Percentiles rank a stretch among this genome's conserved stretches.
These are phyloP conservation scores for Vigna nakashimae DNA, from an alignment of 306 rosid genomes.

Conservation along the genomic window DNA sequence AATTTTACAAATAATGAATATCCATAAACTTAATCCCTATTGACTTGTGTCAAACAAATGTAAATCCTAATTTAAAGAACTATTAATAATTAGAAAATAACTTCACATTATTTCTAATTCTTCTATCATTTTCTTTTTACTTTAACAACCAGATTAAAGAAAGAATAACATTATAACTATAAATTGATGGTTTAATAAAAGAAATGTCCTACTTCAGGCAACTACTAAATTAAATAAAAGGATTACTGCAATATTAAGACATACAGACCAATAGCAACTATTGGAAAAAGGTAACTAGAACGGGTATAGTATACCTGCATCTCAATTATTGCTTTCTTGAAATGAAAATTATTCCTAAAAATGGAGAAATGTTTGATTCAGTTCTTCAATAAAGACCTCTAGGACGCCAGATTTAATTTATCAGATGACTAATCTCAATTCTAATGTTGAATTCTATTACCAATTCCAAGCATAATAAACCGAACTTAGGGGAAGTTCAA, in stretches of 20 bases:
- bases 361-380: not conserved
- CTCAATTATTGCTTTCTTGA: slow-evolving; percentile 14
- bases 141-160: not conserved
- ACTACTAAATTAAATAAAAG: not conserved
- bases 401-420: slow-evolving; percentile 15
- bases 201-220: not conserved
- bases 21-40: not conserved
- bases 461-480: slow-evolving; percentile 17
- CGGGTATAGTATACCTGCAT: not conserved
- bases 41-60: not conserved
- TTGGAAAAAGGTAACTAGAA: not conserved
- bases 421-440: slow-evolving; percentile 16
- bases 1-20: no score
- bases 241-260: not conserved
- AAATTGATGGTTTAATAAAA: not conserved
- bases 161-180: not conserved
- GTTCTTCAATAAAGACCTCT: not conserved
- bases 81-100: no score
- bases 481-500: slow-evolving; percentile 16
- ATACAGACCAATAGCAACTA: not conserved
- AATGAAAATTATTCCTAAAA: not conserved
- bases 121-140: not conserved
- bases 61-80: no score
- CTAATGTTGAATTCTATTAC: slow-evolving; percentile 21
- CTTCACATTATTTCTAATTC: not conserved